Percentiles rank a stretch among this genome's conserved stretches.
Conservation (phyloP, 371 early-diverging fungal species). For the Capillidium rhysosporum region DNA sequence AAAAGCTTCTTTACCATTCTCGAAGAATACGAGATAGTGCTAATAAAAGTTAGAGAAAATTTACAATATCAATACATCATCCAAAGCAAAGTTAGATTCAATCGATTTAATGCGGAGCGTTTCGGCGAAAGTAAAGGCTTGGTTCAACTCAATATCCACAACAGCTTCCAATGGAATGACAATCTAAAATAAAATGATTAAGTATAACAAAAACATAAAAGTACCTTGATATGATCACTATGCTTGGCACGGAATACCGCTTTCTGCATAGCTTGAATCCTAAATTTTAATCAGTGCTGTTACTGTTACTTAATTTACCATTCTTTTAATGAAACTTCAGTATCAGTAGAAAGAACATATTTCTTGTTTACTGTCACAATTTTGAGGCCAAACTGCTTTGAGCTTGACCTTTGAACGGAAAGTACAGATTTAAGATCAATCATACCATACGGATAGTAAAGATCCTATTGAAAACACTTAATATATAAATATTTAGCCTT, state of each 20-base stretch:
- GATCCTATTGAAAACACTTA: constrained; percentile 16
- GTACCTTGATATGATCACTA: constrained; percentile 34
- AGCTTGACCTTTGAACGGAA: constrained; percentile 21
- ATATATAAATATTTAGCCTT: neutral
- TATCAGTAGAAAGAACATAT: constrained; percentile 32
- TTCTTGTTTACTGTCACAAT: constrained; percentile 28
- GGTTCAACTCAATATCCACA: constrained; percentile 31
- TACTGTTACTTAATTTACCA: constrained; percentile 16
- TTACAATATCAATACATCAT: constrained; percentile 24
- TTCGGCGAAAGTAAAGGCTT: constrained; percentile 30
- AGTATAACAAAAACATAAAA: neutral
- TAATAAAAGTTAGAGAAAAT: constrained; percentile 8
- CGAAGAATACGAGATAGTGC: constrained; percentile 52
- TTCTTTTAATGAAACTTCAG: constrained; percentile 22
- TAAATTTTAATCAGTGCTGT: constrained; percentile 9
- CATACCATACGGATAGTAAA: constrained; percentile 42
- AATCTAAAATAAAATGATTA: constrained; percentile 12
- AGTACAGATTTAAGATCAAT: constrained; percentile 44
- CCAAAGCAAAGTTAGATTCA: constrained; percentile 33
- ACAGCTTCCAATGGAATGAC: constrained; percentile 31
- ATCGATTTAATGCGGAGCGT: constrained; percentile 34
- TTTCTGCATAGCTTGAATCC: constrained; percentile 31
- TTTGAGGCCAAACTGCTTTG: constrained; percentile 26
- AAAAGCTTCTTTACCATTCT: constrained; percentile 22
- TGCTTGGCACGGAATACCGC: constrained; percentile 38